Percentiles rank a stretch among this genome's conserved stretches.
Evolutionary conservation across 495 filamentous ascomycete genomes (phyloP).

Genomic region (Margaritispora aquatica): DNA sequence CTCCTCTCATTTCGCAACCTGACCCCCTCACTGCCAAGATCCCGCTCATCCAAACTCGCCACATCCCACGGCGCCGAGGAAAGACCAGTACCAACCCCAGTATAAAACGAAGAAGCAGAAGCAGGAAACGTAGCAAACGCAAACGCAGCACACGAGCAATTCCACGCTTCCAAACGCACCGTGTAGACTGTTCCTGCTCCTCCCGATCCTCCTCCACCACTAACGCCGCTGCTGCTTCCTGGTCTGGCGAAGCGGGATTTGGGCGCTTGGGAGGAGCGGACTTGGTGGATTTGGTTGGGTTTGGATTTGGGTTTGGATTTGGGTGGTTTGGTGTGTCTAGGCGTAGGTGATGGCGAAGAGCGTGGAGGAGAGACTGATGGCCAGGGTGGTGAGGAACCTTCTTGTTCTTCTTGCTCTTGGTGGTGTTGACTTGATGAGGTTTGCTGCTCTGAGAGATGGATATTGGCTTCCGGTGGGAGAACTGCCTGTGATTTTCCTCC

Average conservation of each 20-base stretch:
- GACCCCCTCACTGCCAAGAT: background rate
- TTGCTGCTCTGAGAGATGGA: conserved; percentile 1
- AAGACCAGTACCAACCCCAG: too few species aligned
- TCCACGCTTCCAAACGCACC: conserved; percentile 73
- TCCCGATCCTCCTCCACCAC: background rate
- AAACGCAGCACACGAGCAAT: conserved; percentile 82
- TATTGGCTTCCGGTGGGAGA: conserved; percentile 10
- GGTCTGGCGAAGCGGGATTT: conserved; percentile 10
- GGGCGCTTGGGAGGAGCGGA: conserved; percentile 28
- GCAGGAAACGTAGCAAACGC: conserved; percentile 58
- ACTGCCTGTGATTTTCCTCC: background rate
- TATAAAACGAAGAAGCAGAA: background rate
- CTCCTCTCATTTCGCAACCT: background rate
- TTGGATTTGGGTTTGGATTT: too few species aligned
- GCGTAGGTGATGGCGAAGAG: background rate
- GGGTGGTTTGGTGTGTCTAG: too few species aligned
- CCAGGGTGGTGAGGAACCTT: background rate
- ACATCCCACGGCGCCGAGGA: too few species aligned
- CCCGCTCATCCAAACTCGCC: too few species aligned
- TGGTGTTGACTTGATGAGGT: background rate
- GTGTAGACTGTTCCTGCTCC: conserved; percentile 42
- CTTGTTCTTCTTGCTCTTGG: too few species aligned
- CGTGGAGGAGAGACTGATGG: background rate
- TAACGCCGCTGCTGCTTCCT: background rate
- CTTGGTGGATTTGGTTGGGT: conserved; percentile 38